phyloP scores from a whole-genome alignment of 768 basidiomycete genomes.

The Lentinula sp. region DNA sequence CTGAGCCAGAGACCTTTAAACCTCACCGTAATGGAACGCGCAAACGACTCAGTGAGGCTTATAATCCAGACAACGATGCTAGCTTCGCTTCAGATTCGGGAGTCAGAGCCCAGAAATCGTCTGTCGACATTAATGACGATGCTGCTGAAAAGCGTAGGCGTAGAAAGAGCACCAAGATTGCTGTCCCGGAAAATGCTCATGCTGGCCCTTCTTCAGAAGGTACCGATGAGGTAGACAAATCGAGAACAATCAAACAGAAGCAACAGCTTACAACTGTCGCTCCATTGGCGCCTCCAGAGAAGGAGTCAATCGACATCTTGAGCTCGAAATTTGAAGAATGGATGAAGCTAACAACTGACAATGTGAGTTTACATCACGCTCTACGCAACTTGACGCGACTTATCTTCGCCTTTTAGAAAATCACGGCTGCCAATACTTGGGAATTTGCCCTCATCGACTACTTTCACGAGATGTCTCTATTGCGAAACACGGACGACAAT shows the following conservation, averaged over 20 bases:
- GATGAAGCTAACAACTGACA: conserved; percentile 99
- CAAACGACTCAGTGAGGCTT: conserved; percentile 59
- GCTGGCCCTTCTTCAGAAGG: conserved; percentile 51
- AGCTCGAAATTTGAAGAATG: conserved; percentile 95
- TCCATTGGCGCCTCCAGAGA: conserved; percentile 38
- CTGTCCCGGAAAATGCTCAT: conserved; percentile 48
- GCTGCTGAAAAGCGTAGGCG: conserved; percentile 80
- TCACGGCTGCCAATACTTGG: conserved; percentile 97
- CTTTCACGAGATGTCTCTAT: conserved; percentile 95
- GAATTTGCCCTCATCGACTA: conserved; percentile 97
- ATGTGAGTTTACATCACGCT: conserved; percentile 48
- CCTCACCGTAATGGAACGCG: conserved; percentile 34
- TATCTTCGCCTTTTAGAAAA: conserved; percentile 65
- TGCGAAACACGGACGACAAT: conserved; percentile 90
- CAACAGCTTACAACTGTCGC: conserved; percentile 57
- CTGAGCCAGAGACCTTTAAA: conserved; percentile 34
- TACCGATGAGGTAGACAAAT: conserved; percentile 33
- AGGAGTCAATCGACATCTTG: conserved; percentile 74
- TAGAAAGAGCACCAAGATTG: conserved; percentile 69
- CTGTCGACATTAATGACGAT: conserved; percentile 74
- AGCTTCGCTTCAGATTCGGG: conserved; percentile 31
- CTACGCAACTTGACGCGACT: conserved; percentile 3
- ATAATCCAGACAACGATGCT: conserved; percentile 39
- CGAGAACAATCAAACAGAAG: conserved; percentile 50
- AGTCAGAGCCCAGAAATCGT: conserved; percentile 33